phyloP scores from a whole-genome alignment of 164 flowering plant species.

The Magnolia officinalis region DNA sequence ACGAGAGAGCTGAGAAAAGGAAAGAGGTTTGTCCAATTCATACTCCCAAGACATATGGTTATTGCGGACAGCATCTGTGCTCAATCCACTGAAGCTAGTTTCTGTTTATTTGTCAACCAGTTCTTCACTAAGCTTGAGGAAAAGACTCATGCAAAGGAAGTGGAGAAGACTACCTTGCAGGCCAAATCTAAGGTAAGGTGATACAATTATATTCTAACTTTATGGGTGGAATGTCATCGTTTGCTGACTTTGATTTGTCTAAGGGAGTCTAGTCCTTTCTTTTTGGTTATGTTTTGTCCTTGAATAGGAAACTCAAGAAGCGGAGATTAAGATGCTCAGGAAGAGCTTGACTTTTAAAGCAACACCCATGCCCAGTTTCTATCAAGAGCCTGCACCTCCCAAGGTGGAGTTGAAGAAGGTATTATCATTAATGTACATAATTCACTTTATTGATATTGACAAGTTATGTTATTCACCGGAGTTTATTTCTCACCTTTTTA shows the following conservation, averaged over 20 bases:
- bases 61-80: background rate
- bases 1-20: slow-evolving; percentile 92
- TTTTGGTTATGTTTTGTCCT: background rate
- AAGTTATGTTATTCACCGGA: background rate
- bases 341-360: slow-evolving; percentile 89
- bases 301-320: slow-evolving; percentile 78
- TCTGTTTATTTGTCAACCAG: slow-evolving; percentile 31
- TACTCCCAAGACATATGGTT: background rate
- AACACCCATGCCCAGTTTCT: slow-evolving; percentile 93
- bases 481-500: background rate
- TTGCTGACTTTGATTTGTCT: background rate
- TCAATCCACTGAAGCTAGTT: slow-evolving; percentile 3
- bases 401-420: slow-evolving; percentile 88
- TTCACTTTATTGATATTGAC: background rate
- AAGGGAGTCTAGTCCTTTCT: background rate
- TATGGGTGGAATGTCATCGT: background rate
- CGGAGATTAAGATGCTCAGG: slow-evolving; percentile 76
- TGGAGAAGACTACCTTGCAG: slow-evolving; percentile 67
- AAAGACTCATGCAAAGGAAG: slow-evolving; percentile 78
- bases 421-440: background rate
- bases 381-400: slow-evolving; percentile 85
- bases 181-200: slow-evolving; percentile 97
- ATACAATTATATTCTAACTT: background rate
- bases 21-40: slow-evolving; percentile 58
- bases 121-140: slow-evolving; percentile 88